A percentile compares a stretch with the other conserved stretches of the same genome.
Evolutionary conservation across 2,329 filamentous ascomycete species (phyloP).

Genomic region (Bipolaris victoriae): DNA sequence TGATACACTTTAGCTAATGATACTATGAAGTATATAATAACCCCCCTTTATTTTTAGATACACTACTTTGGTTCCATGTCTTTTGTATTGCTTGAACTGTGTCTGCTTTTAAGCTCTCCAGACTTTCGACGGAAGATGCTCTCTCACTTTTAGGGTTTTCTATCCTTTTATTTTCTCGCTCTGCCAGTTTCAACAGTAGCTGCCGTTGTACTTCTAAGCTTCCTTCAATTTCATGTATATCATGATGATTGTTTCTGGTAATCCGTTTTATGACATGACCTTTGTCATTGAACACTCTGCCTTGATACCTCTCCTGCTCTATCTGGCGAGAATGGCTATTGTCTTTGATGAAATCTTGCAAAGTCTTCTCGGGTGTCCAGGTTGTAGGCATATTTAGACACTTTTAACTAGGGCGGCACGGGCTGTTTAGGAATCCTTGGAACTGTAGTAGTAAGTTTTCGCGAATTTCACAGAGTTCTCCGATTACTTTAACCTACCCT

Average conservation of each 20-base stretch:
- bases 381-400: conserved; percentile 5
- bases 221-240: conserved; percentile 16
- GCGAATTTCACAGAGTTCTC: conserved; percentile 1
- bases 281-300: conserved; percentile 17
- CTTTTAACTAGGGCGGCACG: conserved; percentile 3
- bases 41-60: conserved; percentile 2
- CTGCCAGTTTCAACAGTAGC: conserved; percentile 21
- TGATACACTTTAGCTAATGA: conserved; percentile 10
- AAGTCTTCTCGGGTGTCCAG: conserved; percentile 11
- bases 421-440: neutral
- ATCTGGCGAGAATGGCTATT: conserved; percentile 11
- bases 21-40: conserved; percentile 7
- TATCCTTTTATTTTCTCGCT: conserved; percentile 16
- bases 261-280: conserved; percentile 2
- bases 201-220: conserved; percentile 18
- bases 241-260: conserved; percentile 6
- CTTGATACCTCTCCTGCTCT: conserved; percentile 11
- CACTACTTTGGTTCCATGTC: conserved; percentile 3
- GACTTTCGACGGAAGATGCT: neutral
- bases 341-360: conserved; percentile 11
- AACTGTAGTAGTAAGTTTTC: conserved; percentile 8
- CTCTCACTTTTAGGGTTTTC: conserved; percentile 5
- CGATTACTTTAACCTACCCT: conserved; percentile 1
- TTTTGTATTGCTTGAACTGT: conserved; percentile 12
- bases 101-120: conserved; percentile 8